These are phyloP conservation scores for Phyllosticta paracitricarpa DNA, from an alignment of 2,329 filamentous ascomycete species.

Conservation along the genomic window DNA sequence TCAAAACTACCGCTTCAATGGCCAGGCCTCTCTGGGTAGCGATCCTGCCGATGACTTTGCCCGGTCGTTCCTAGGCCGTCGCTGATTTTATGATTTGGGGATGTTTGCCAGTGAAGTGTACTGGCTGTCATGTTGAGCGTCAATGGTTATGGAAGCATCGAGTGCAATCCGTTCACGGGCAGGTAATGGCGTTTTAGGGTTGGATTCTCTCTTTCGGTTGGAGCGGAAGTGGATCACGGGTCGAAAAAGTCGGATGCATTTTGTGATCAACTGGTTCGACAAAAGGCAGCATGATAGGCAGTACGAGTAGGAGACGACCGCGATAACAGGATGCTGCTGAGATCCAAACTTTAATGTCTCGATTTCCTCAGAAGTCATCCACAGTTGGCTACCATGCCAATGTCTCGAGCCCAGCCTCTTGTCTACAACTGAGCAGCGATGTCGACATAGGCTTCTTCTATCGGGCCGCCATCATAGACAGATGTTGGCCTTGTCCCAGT, in stretches of 20 bases:
- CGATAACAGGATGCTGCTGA: neutral
- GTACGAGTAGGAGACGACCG: neutral
- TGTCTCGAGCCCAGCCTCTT: neutral
- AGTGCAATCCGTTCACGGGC: neutral
- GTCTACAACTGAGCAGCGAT: neutral
- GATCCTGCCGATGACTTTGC: constrained; percentile 85
- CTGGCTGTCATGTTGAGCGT: neutral
- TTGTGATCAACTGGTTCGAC: neutral
- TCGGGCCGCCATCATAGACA: neutral
- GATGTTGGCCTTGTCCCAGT: neutral
- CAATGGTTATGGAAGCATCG: neutral
- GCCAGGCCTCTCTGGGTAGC: constrained; percentile 45
- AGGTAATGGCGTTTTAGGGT: constrained; percentile 4
- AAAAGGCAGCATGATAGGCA: neutral
- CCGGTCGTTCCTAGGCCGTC: constrained; percentile 70
- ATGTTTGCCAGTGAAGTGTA: neutral
- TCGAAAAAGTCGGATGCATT: neutral
- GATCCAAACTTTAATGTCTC: neutral
- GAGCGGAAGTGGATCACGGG: neutral
- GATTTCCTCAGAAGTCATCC: neutral
- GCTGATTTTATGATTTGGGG: constrained; percentile 23
- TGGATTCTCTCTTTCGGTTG: neutral
- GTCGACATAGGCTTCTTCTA: neutral
- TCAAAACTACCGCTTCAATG: constrained; percentile 44
- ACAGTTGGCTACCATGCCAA: neutral